These are phyloP conservation scores for Aspergillus clavatus DNA, from an alignment of 2,329 filamentous ascomycete species.

Conservation along the genomic window DNA sequence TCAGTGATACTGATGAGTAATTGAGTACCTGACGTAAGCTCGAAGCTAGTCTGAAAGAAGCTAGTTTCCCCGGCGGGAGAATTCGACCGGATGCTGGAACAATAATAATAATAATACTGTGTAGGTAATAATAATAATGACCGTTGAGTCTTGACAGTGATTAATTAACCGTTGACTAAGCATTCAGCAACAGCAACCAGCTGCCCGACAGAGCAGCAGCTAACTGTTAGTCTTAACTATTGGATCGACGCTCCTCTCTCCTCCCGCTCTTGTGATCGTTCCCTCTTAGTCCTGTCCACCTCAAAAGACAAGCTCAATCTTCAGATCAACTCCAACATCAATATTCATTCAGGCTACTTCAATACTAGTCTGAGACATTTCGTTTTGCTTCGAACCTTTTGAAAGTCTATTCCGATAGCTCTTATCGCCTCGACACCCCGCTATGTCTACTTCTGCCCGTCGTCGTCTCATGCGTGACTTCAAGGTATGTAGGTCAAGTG, in stretches of 20 bases:
- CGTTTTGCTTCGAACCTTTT: conserved; percentile 1
- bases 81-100: conserved; percentile 13
- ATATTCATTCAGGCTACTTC: background rate
- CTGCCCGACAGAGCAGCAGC: too few relatives aligned
- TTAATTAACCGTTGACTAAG: too few relatives aligned
- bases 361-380: background rate
- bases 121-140: too few relatives aligned
- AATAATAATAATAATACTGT: too few relatives aligned
- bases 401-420: conserved; percentile 7
- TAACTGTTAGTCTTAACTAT: too few relatives aligned
- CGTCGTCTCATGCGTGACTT: conserved; percentile 98
- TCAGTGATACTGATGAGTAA: background rate
- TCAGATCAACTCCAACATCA: conserved; percentile 2
- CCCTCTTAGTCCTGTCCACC: background rate
- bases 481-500: conserved; percentile 61
- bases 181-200: too few relatives aligned
- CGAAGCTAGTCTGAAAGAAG: background rate
- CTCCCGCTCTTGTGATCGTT: conserved; percentile 7
- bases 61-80: conserved; percentile 15
- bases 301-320: background rate
- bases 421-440: conserved; percentile 19
- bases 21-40: conserved; percentile 1
- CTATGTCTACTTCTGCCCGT: conserved; percentile 88
- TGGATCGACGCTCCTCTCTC: conserved; percentile 11
- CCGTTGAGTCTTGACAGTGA: too few relatives aligned